Evolutionary conservation across 2,329 filamentous ascomycete genomes (phyloP).

Genomic region (Thielaviopsis cerberus): DNA sequence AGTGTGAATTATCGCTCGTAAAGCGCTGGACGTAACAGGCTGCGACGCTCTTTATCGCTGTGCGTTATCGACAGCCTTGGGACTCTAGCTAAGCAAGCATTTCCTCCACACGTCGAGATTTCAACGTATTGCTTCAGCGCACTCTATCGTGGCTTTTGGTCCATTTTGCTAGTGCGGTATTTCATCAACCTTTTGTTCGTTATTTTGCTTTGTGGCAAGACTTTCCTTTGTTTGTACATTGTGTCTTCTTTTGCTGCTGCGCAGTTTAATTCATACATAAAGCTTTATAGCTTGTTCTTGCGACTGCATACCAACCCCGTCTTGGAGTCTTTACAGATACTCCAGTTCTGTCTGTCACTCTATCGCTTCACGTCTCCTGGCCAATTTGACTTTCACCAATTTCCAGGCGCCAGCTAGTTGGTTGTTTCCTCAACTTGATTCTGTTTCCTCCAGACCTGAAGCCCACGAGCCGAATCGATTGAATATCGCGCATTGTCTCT

Average conservation of each 20-base stretch:
- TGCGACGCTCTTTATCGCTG: background rate
- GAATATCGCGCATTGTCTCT: constrained; percentile 7
- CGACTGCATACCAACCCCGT: background rate
- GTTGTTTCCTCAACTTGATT: background rate
- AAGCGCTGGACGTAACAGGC: background rate
- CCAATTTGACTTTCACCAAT: background rate
- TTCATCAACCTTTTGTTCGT: background rate
- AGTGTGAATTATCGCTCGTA: too few species aligned
- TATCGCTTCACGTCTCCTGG: background rate
- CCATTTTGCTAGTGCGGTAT: background rate
- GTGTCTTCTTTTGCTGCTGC: background rate
- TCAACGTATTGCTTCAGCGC: background rate
- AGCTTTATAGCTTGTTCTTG: background rate
- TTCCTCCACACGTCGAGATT: background rate
- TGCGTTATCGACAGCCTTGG: background rate
- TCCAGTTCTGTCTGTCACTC: background rate
- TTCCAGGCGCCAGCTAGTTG: background rate
- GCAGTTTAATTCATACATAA: background rate
- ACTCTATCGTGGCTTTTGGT: background rate
- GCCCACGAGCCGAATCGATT: background rate
- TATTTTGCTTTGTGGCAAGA: background rate
- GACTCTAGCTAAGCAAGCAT: background rate
- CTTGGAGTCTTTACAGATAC: background rate
- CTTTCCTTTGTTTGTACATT: background rate
- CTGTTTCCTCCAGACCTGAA: background rate